Conservation (phyloP, 176 grass and related monocot species). For the Carex littledalei region DNA sequence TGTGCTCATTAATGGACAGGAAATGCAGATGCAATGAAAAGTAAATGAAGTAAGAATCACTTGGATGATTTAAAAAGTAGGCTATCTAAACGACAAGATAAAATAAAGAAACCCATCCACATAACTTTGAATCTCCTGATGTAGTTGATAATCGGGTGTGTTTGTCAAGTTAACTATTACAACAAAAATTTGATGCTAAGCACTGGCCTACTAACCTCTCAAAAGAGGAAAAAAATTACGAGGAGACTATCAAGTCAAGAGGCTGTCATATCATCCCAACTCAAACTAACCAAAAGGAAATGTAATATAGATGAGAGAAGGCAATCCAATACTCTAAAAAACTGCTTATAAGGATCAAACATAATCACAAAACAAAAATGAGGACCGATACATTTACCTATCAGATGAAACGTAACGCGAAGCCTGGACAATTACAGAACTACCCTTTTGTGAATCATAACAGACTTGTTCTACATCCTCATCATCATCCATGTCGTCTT, state of each 20-base stretch:
- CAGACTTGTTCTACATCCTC: conserved; percentile 29
- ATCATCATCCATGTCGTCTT: conserved; percentile 62
- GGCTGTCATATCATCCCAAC: not conserved
- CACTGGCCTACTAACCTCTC: not conserved
- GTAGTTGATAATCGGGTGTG: not conserved
- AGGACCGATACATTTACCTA: not conserved
- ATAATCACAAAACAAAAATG: not conserved
- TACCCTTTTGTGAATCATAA: conserved; percentile 19
- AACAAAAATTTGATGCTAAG: not conserved
- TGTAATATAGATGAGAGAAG: not conserved
- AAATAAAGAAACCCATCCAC: not conserved
- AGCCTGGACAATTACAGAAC: not conserved
- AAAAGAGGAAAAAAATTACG: not conserved
- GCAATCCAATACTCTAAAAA: not conserved
- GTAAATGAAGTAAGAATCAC: not conserved
- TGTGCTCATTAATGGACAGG: not conserved
- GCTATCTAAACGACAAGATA: too few relatives aligned
- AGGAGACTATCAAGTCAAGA: not conserved
- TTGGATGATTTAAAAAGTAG: not conserved
- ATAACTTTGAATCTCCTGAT: not conserved
- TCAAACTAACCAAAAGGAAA: not conserved
- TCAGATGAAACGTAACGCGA: conserved; percentile 26
- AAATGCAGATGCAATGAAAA: not conserved
- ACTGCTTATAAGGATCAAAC: not conserved
- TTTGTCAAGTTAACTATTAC: not conserved